Conservation (phyloP, 208 protist genomes). For the Trichomonas tenax region DNA sequence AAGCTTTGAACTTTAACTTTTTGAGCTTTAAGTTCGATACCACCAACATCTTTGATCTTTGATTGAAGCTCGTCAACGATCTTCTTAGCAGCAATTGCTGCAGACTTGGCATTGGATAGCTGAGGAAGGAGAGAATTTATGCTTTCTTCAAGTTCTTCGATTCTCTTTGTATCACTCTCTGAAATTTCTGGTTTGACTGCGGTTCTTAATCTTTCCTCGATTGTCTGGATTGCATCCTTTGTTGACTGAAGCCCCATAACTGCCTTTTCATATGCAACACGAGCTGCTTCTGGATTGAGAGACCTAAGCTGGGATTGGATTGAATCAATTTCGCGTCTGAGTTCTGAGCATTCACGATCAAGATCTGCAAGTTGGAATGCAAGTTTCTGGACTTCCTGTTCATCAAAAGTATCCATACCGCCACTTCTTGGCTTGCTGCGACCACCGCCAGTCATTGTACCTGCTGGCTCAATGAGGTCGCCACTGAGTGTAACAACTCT, state of each 20-base stretch:
- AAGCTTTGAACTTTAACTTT: not conserved
- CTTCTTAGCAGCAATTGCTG: not conserved
- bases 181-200: not conserved
- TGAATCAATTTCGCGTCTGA: not conserved
- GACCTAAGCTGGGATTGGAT: not conserved
- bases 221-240: not conserved
- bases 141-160: not conserved
- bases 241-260: not conserved
- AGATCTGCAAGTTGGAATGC: not conserved
- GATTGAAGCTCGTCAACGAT: not conserved
- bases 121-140: not conserved
- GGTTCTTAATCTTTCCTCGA: not conserved
- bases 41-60: not conserved
- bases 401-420: slow-evolving; percentile 40
- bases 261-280: not conserved
- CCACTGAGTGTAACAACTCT: slow-evolving; percentile 35
- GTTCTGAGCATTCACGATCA: not conserved
- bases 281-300: not conserved
- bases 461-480: slow-evolving; percentile 65
- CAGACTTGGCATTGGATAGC: not conserved
- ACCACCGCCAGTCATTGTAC: slow-evolving; percentile 94
- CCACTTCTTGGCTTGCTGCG: slow-evolving; percentile 52
- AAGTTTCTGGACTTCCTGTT: not conserved
- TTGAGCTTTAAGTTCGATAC: not conserved
- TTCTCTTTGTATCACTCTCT: not conserved